Percentiles rank a stretch among this genome's conserved stretches.
These are phyloP conservation scores for Epichloe sylvatica DNA, from an alignment of 2,329 filamentous ascomycete genomes.

Conservation along the genomic window DNA sequence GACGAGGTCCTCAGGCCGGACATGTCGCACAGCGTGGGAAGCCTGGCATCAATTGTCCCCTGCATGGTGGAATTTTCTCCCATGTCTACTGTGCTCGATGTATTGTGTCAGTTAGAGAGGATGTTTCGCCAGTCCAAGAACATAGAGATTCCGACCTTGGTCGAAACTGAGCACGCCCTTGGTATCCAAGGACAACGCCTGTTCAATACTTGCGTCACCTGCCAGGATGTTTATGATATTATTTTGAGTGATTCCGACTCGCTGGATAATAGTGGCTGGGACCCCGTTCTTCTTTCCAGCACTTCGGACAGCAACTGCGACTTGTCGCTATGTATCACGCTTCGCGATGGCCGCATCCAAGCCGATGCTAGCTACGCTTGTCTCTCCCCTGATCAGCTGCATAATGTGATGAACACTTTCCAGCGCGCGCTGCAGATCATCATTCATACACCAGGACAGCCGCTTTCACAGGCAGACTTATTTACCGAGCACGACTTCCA, in stretches of 20 bases:
- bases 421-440: slow-evolving; percentile 36
- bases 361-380: slow-evolving; percentile 31
- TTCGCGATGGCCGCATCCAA: slow-evolving; percentile 26
- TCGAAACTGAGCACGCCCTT: slow-evolving; percentile 33
- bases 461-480: slow-evolving; percentile 33
- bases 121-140: slow-evolving; percentile 9
- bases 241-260: slow-evolving; percentile 8
- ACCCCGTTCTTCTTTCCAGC: slow-evolving; percentile 5
- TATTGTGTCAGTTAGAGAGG: slow-evolving; percentile 21
- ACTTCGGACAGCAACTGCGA: slow-evolving; percentile 26
- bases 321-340: slow-evolving; percentile 30
- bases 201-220: slow-evolving; percentile 39
- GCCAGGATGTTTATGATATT: slow-evolving; percentile 24
- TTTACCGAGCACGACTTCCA: slow-evolving; percentile 42
- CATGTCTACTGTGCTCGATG: slow-evolving; percentile 18
- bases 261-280: slow-evolving; percentile 6
- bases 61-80: slow-evolving; percentile 21
- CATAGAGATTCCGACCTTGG: slow-evolving; percentile 32
- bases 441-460: slow-evolving; percentile 25
- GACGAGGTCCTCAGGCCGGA: slow-evolving; percentile 28
- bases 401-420: slow-evolving; percentile 37
- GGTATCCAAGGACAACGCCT: slow-evolving; percentile 27
- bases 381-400: slow-evolving; percentile 28
- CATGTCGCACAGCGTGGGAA: slow-evolving; percentile 29
- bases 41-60: slow-evolving; percentile 28